Evolutionary conservation across 1,284 basidiomycete species (phyloP).

Genomic region (Austroboletus rostrupii): DNA sequence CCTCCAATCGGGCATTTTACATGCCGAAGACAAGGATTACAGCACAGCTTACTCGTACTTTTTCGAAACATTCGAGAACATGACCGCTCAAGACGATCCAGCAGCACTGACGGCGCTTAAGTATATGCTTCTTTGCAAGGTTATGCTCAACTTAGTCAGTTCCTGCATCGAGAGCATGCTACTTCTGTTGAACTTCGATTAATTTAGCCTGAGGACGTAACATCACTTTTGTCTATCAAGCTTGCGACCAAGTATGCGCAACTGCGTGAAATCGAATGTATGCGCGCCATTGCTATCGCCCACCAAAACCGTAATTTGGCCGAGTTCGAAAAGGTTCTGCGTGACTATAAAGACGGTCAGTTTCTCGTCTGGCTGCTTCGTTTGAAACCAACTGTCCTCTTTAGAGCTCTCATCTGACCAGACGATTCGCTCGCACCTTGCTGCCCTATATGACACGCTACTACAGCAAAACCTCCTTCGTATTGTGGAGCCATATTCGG

Average conservation of each 20-base stretch:
- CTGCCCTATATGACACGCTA: conserved; percentile 90
- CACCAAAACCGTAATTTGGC: conserved; percentile 88
- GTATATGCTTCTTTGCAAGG: conserved; percentile 97
- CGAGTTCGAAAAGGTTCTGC: conserved; percentile 84
- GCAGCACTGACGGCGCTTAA: conserved; percentile 83
- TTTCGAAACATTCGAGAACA: conserved; percentile 90
- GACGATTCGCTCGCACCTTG: conserved; percentile 91
- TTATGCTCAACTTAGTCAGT: conserved; percentile 91
- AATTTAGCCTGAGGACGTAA: conserved; percentile 88
- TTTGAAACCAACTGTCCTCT: background rate
- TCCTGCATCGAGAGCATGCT: background rate
- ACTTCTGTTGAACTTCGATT: background rate
- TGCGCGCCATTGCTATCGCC: conserved; percentile 93
- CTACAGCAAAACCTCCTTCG: conserved; percentile 93
- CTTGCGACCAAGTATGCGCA: conserved; percentile 83
- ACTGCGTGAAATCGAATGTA: conserved; percentile 84
- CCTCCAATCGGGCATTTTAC: conserved; percentile 87
- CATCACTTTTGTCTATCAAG: conserved; percentile 82
- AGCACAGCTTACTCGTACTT: conserved; percentile 98
- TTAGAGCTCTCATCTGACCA: conserved; percentile 91
- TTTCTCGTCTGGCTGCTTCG: background rate
- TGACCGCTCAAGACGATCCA: conserved; percentile 71
- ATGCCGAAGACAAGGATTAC: conserved; percentile 98
- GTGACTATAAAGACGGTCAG: conserved; percentile 84
- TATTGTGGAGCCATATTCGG: conserved; percentile 93